Conservation (phyloP, 2,329 filamentous ascomycete genomes). For the Arachnopeziza araneosa region DNA sequence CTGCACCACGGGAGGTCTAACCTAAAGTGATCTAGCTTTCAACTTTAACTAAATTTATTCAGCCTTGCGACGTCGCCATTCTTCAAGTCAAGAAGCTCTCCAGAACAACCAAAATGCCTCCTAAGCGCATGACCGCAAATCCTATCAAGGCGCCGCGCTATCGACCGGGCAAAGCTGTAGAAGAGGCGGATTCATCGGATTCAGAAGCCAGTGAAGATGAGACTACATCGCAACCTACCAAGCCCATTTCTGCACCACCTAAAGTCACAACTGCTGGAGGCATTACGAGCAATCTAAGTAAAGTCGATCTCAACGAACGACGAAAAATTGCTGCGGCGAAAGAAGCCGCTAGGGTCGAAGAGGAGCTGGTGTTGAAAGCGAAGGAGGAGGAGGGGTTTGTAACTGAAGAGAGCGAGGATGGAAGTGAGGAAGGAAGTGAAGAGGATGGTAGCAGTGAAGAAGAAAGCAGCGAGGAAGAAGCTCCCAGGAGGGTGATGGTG, state of each 20-base stretch:
- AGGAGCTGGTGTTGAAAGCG: constrained; percentile 36
- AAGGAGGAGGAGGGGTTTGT: constrained; percentile 57
- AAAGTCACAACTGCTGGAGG: constrained; percentile 52
- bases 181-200: constrained; percentile 44
- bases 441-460: constrained; percentile 24
- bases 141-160: constrained; percentile 75
- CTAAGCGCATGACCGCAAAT: constrained; percentile 91
- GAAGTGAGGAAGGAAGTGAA: constrained; percentile 25
- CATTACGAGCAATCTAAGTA: constrained; percentile 48
- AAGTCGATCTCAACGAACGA: constrained; percentile 47
- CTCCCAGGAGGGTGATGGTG: constrained; percentile 51
- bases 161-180: constrained; percentile 73
- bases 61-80: constrained; percentile 15
- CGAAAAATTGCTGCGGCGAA: constrained; percentile 41
- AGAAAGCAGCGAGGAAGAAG: constrained; percentile 50
- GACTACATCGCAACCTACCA: constrained; percentile 27
- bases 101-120: constrained; percentile 44
- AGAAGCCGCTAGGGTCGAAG: constrained; percentile 42
- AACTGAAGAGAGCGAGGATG: constrained; percentile 39
- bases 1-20: constrained; percentile 11
- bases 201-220: constrained; percentile 44
- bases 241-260: constrained; percentile 47
- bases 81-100: not conserved
- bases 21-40: not conserved
- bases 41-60: constrained; percentile 13